These are phyloP conservation scores for Hyaloscypha finlandica DNA, from an alignment of 495 filamentous ascomycete species.

Conservation along the genomic window DNA sequence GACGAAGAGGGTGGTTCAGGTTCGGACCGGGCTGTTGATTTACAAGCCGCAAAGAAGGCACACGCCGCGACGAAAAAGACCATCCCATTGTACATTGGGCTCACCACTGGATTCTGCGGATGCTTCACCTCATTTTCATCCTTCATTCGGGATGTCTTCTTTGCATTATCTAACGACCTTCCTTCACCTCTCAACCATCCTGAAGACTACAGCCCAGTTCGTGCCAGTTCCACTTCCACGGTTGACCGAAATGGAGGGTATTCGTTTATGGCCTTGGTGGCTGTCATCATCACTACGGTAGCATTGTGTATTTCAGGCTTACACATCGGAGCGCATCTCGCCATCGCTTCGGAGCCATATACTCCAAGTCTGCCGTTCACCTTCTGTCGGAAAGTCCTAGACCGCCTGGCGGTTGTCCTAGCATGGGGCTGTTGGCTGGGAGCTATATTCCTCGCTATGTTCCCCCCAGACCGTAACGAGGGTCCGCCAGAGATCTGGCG, in stretches of 20 bases:
- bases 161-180: constrained; percentile 79
- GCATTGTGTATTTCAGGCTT: constrained; percentile 69
- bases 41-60: constrained; percentile 47
- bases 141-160: constrained; percentile 82
- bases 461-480: constrained; percentile 65
- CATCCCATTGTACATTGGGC: constrained; percentile 86
- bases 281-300: constrained; percentile 68
- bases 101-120: constrained; percentile 93
- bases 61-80: constrained; percentile 72
- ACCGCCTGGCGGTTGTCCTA: constrained; percentile 61
- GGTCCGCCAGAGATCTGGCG: constrained; percentile 64
- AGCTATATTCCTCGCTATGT: constrained; percentile 70
- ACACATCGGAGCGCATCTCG: constrained; percentile 75
- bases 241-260: constrained; percentile 70
- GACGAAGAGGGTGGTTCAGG: constrained; percentile 37
- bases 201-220: constrained; percentile 18
- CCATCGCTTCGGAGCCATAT: constrained; percentile 57
- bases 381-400: constrained; percentile 60
- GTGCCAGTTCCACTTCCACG: constrained; percentile 30
- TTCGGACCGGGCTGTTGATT: constrained; percentile 31
- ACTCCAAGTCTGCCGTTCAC: constrained; percentile 60
- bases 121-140: constrained; percentile 90
- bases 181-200: constrained; percentile 48
- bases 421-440: constrained; percentile 78
- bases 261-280: constrained; percentile 76